Conservation (phyloP, 73 alveolate genomes). For the Paramecium octaurelia region DNA sequence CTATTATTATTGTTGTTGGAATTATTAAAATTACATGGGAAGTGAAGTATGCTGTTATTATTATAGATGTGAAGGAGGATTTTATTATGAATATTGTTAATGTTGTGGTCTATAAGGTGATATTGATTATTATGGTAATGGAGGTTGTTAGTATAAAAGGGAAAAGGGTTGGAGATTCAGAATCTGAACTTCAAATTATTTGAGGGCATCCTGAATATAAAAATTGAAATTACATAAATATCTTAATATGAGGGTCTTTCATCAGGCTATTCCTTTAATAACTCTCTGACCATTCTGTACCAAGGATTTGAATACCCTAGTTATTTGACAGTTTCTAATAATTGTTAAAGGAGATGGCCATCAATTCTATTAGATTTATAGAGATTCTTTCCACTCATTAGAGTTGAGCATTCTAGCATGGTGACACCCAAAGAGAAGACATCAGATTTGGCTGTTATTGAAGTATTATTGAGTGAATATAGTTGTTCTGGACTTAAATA, state of each 20-base stretch:
- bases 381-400: neutral
- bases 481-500: neutral
- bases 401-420: neutral
- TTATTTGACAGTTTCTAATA: neutral
- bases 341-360: neutral
- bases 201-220: neutral
- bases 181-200: neutral
- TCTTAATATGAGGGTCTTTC: slow-evolving; percentile 35
- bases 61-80: neutral
- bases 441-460: neutral
- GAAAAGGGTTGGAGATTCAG: neutral
- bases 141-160: neutral
- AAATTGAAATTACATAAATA: neutral
- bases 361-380: neutral
- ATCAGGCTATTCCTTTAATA: slow-evolving; percentile 13
- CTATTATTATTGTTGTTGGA: neutral
- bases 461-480: neutral
- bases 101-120: neutral
- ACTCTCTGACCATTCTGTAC: slow-evolving; percentile 34
- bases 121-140: neutral
- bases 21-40: neutral
- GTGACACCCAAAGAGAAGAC: slow-evolving; percentile 11
- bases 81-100: neutral
- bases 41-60: neutral
- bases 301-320: neutral